Conservation (phyloP, 106 monocot species). For the Xerophyta viscosa region DNA sequence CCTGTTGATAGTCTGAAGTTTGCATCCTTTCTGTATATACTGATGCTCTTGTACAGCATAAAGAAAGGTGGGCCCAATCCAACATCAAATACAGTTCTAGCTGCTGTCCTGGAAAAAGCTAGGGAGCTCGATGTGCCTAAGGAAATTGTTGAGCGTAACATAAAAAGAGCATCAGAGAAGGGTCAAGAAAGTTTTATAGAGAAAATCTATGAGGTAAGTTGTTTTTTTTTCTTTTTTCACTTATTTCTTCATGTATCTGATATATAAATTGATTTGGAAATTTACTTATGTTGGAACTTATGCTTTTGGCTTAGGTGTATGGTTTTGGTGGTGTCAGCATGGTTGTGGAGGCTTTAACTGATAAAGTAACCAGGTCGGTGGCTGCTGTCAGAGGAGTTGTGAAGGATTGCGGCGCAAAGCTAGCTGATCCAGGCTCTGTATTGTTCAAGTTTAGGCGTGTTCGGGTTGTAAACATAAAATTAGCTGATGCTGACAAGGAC, state of each 20-base stretch:
- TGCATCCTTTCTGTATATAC: too few relatives aligned
- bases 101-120: conserved; percentile 83
- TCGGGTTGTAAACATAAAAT: conserved; percentile 76
- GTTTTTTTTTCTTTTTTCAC: too few relatives aligned
- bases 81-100: conserved; percentile 68
- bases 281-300: neutral
- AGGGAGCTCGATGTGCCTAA: conserved; percentile 94
- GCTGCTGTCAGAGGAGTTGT: conserved; percentile 72
- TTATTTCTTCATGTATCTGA: too few relatives aligned
- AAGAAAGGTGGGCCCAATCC: conserved; percentile 94
- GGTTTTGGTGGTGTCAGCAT: conserved; percentile 97
- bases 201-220: conserved; percentile 79
- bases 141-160: conserved; percentile 91
- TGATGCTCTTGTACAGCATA: conserved; percentile 38
- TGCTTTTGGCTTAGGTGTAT: conserved; percentile 50
- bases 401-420: conserved; percentile 82
- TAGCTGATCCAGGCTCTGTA: conserved; percentile 92
- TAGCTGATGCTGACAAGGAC: conserved; percentile 62
- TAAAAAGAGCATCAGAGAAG: conserved; percentile 91
- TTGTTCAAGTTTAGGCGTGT: conserved; percentile 86
- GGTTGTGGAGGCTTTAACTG: conserved; percentile 88
- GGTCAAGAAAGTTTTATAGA: conserved; percentile 92
- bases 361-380: conserved; percentile 91
- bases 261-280: too few relatives aligned
- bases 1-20: too few relatives aligned